Evolutionary conservation across 805 yeast genomes (phyloP).

Genomic region (Phaffomyces opuntiae): DNA sequence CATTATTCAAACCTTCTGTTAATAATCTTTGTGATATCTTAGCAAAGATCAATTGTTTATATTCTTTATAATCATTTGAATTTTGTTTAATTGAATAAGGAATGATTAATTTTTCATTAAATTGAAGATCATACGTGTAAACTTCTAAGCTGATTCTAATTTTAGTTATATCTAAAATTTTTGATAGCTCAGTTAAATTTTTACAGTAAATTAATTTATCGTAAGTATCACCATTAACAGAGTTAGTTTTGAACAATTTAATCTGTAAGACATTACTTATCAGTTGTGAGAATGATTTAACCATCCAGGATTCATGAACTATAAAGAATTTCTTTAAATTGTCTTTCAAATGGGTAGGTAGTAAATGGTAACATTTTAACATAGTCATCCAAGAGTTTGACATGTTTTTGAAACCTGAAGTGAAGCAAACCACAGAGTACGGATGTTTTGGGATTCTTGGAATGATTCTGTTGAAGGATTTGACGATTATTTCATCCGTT

Average conservation of each 20-base stretch:
- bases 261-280: constrained; percentile 53
- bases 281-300: constrained; percentile 69
- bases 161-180: constrained; percentile 62
- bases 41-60: constrained; percentile 37
- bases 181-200: constrained; percentile 25
- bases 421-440: constrained; percentile 67
- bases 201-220: constrained; percentile 28
- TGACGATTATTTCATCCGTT: constrained; percentile 34
- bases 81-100: constrained; percentile 32
- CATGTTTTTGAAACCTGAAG: constrained; percentile 65
- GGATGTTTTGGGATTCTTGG: constrained; percentile 50
- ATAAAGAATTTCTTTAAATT: constrained; percentile 58
- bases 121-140: constrained; percentile 54
- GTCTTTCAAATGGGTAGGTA: constrained; percentile 50
- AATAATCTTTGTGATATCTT: constrained; percentile 44
- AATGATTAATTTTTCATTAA: constrained; percentile 41
- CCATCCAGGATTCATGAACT: constrained; percentile 89
- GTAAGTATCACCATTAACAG: constrained; percentile 8
- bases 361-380: constrained; percentile 45
- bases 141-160: constrained; percentile 71
- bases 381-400: constrained; percentile 63
- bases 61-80: constrained; percentile 26
- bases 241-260: constrained; percentile 32
- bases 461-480: constrained; percentile 52
- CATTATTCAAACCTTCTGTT: constrained; percentile 31